phyloP scores from a whole-genome alignment of 805 yeast genomes.

The Ogataea nitratoaversa region DNA sequence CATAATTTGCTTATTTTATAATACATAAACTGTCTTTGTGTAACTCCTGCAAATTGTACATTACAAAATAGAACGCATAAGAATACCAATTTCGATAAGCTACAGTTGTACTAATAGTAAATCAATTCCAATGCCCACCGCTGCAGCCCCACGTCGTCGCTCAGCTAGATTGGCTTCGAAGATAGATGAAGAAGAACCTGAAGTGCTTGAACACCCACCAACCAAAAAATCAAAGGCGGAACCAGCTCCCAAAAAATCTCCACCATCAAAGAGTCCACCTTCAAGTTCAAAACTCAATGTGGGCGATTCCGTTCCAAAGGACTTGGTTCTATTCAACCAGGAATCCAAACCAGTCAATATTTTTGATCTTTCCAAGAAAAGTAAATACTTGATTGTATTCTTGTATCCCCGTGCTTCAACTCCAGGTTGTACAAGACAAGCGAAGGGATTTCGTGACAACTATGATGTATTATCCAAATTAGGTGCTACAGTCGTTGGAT shows the following conservation, averaged over 20 bases:
- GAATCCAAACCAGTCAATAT: conserved; percentile 34
- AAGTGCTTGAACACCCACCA: neutral
- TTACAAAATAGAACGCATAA: too few species aligned
- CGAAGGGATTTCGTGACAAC: conserved; percentile 77
- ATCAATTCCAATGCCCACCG: neutral
- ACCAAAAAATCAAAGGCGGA: neutral
- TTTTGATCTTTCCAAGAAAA: conserved; percentile 20
- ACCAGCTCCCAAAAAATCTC: neutral
- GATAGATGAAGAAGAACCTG: neutral
- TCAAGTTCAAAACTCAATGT: conserved; percentile 6
- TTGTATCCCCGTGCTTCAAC: conserved; percentile 92
- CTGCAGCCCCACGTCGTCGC: conserved; percentile 2
- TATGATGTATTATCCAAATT: conserved; percentile 44
- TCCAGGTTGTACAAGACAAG: conserved; percentile 96
- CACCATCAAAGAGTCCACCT: neutral
- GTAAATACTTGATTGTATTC: conserved; percentile 50
- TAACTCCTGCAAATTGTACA: too few species aligned
- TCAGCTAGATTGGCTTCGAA: conserved; percentile 2
- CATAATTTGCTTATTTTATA: too few species aligned
- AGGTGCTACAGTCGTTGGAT: conserved; percentile 65
- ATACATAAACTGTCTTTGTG: too few species aligned
- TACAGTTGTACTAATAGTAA: too few species aligned
- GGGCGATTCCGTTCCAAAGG: conserved; percentile 26
- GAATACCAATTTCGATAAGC: too few species aligned
- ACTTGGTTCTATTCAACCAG: conserved; percentile 59